These are phyloP conservation scores for Neonectria ditissima DNA, from an alignment of 2,329 filamentous ascomycete species.

Conservation along the genomic window DNA sequence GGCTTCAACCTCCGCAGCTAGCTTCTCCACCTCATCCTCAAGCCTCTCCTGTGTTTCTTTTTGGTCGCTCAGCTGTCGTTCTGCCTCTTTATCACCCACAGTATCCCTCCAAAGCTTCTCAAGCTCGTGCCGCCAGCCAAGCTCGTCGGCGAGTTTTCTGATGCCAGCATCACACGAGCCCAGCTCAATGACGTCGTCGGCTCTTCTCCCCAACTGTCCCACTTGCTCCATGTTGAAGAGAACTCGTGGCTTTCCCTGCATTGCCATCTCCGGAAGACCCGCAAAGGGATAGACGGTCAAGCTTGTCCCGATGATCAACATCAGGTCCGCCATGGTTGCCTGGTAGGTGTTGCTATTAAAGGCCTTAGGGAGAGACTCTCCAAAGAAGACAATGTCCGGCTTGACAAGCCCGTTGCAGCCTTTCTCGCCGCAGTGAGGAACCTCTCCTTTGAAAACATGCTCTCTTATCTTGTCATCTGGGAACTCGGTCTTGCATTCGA, in stretches of 20 bases:
- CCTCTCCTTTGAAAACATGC: conserved; percentile 73
- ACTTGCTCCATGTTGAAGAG: conserved; percentile 90
- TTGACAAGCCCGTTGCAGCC: conserved; percentile 85
- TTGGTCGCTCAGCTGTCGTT: conserved; percentile 56
- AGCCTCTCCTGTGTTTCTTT: conserved; percentile 55
- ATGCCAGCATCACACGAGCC: conserved; percentile 88
- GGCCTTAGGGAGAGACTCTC: conserved; percentile 69
- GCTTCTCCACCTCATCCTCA: conserved; percentile 59
- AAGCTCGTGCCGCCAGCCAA: conserved; percentile 89
- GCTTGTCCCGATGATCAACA: conserved; percentile 90
- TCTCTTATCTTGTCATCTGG: conserved; percentile 80
- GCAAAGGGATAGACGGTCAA: conserved; percentile 91
- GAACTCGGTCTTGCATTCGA: conserved; percentile 83
- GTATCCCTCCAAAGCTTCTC: conserved; percentile 79
- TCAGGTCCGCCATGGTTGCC: conserved; percentile 75
- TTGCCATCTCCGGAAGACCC: conserved; percentile 75
- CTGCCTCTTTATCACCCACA: conserved; percentile 71
- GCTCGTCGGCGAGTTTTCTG: conserved; percentile 78
- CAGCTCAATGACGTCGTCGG: conserved; percentile 87
- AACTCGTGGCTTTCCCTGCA: conserved; percentile 75
- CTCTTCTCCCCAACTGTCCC: conserved; percentile 78
- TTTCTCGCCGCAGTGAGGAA: conserved; percentile 74
- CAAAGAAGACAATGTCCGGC: conserved; percentile 96
- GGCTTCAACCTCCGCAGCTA: conserved; percentile 52
- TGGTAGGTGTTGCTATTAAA: conserved; percentile 56